Evolutionary conservation across 306 rosid genomes (phyloP), one percentile per base, ranked within the genome.

Genomic region (Hylodesmum podocarpum): DNA sequence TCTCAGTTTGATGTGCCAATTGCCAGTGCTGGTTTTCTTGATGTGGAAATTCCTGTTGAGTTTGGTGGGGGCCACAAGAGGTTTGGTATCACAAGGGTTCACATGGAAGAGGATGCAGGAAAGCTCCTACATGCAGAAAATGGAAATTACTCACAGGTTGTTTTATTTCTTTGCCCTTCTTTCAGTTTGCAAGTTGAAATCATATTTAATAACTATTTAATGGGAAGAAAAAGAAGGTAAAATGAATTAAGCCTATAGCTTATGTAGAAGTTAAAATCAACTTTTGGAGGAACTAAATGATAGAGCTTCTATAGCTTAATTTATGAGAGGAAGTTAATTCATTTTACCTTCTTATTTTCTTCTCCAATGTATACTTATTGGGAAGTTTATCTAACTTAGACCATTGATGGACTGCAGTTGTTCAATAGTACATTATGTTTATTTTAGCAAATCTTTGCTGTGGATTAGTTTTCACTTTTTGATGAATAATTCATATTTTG

Each of bases 61-160:
- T 90, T 75, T 86, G 98, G 98, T 47, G 97, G 98, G 2, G 96
- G 97, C 66, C 97, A 89, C 77, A 89, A 85, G 86, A 88, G 83
- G 75, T 92, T 95, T 81, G 98, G 98, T 69, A 81, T 95, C 81
- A 92, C 98, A 34, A 92, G 98, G 85, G 98, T 95, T 80, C 98
- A 95, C 83, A 92, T 95, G 97, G 97, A 95, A 88, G 98, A 95
- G 88, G 97, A 95, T 89, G 98, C 97, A 0, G 98, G 97, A 70
- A 95, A 95, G 86, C 83, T 95, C 57, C 80, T 95, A 41, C 98
- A 95, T 80, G 84, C 96, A 7, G 98, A 95, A 8, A 87, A 68
- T 77, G 97, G 91, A 72, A 87, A 85, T 84, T 74, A 84, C 84
- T 90, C 98, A 47, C 96, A 88, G 95, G 98, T 80, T 64, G 73